Conservation (phyloP, 2,329 filamentous ascomycete genomes). For the Colletotrichum lentis region DNA sequence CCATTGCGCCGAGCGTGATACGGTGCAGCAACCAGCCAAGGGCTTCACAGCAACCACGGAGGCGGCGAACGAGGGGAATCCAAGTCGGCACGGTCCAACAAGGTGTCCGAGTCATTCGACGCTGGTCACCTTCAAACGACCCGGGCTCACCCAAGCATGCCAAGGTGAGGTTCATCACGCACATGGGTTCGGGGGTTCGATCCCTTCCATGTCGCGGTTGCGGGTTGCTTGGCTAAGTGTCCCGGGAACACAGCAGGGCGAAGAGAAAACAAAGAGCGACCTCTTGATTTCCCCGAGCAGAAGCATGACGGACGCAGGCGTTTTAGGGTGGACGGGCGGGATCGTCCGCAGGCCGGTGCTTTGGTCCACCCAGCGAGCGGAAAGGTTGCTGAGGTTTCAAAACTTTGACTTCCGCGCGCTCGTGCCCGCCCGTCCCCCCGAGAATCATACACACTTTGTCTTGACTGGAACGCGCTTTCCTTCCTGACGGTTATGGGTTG, state of each 20-base stretch:
- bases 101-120: constrained; percentile 6
- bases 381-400: constrained; percentile 24
- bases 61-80: constrained; percentile 8
- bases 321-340: constrained; percentile 20
- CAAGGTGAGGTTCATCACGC: background rate
- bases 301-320: constrained; percentile 16
- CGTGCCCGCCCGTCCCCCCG: constrained; percentile 1
- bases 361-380: constrained; percentile 21
- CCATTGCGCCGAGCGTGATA: constrained; percentile 26
- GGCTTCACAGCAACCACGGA: constrained; percentile 2
- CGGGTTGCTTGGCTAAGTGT: background rate
- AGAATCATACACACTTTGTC: background rate
- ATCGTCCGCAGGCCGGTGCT: constrained; percentile 26
- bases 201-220: constrained; percentile 2
- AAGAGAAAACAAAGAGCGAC: background rate
- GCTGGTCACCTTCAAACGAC: background rate
- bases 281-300: background rate
- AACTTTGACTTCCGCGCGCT: constrained; percentile 9
- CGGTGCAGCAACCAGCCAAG: constrained; percentile 13
- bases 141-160: background rate
- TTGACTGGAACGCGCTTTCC: background rate
- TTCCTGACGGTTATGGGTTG: background rate
- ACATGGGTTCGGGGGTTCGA: background rate
- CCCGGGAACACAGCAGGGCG: constrained; percentile 17
- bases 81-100: constrained; percentile 29